Conservation (phyloP, 2,329 filamentous ascomycete species). For the Leptographium flavum region DNA sequence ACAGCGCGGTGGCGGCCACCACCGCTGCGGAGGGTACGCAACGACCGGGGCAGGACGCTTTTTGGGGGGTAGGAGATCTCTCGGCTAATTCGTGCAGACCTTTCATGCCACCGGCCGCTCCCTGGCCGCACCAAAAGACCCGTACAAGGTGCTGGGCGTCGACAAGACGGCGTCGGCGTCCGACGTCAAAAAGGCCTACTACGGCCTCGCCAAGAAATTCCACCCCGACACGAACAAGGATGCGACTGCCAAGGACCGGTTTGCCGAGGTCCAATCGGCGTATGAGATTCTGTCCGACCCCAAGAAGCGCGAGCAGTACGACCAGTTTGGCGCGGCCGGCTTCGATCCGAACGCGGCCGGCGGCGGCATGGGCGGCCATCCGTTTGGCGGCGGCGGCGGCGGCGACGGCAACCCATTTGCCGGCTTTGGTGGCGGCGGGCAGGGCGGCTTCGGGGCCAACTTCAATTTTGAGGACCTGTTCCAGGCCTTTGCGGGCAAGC, state of each 20-base stretch:
- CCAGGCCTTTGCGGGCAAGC: slow-evolving; percentile 58
- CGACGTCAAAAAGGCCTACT: slow-evolving; percentile 98
- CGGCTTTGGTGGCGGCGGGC: slow-evolving; percentile 39
- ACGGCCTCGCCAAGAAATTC: slow-evolving; percentile 91
- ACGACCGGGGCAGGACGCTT: too few relatives aligned
- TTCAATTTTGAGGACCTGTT: slow-evolving; percentile 98
- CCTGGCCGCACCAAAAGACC: slow-evolving; percentile 50
- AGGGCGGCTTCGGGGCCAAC: slow-evolving; percentile 57
- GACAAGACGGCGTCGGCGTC: slow-evolving; percentile 62
- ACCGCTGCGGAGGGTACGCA: too few relatives aligned
- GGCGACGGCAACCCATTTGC: slow-evolving; percentile 41
- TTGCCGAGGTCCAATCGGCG: slow-evolving; percentile 80
- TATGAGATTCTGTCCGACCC: slow-evolving; percentile 90
- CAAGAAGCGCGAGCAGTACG: slow-evolving; percentile 83
- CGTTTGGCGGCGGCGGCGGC: slow-evolving; percentile 40
- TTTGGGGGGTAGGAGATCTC: slow-evolving; percentile 20
- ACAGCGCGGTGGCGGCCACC: not conserved
- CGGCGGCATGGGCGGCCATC: slow-evolving; percentile 40
- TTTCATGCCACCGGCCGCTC: slow-evolving; percentile 46
- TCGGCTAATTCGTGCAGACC: too few relatives aligned
- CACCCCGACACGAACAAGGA: slow-evolving; percentile 99
- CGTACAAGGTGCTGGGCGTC: slow-evolving; percentile 78
- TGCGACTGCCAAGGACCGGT: slow-evolving; percentile 80
- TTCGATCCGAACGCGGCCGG: slow-evolving; percentile 65
- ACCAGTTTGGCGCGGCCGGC: slow-evolving; percentile 76